These are phyloP conservation scores for Fusarium tuaranense DNA, from an alignment of 2,329 filamentous ascomycete species.

Conservation along the genomic window DNA sequence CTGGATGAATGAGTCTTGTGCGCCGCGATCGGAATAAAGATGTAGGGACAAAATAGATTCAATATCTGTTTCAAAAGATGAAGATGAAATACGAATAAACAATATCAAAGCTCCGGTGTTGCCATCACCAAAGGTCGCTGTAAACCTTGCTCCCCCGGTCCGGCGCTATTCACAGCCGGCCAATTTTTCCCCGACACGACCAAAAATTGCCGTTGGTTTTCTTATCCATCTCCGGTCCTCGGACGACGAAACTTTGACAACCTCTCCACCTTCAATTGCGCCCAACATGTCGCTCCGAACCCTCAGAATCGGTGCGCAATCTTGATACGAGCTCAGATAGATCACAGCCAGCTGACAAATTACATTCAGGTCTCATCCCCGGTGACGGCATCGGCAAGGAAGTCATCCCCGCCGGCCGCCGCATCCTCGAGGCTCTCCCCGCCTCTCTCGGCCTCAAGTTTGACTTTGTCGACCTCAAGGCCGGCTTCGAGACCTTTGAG, in stretches of 20 bases:
- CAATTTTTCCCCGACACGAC: slow-evolving; percentile 35
- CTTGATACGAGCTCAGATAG: not conserved
- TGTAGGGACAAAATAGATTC: not conserved
- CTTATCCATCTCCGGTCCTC: slow-evolving; percentile 42
- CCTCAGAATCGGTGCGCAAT: slow-evolving; percentile 53
- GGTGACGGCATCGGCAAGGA: slow-evolving; percentile 99
- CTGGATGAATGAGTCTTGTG: not conserved
- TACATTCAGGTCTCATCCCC: slow-evolving; percentile 84
- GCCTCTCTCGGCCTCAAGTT: slow-evolving; percentile 93
- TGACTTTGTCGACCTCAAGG: slow-evolving; percentile 92
- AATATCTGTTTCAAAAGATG: not conserved
- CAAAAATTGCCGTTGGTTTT: slow-evolving; percentile 22
- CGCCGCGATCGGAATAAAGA: not conserved
- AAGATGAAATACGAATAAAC: not conserved
- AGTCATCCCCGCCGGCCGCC: slow-evolving; percentile 94
- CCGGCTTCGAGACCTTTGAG: slow-evolving; percentile 94
- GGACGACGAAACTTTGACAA: slow-evolving; percentile 42
- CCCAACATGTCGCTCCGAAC: slow-evolving; percentile 56
- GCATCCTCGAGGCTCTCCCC: slow-evolving; percentile 91
- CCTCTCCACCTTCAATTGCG: slow-evolving; percentile 38
- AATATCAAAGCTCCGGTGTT: not conserved
- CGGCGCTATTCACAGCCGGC: slow-evolving; percentile 23
- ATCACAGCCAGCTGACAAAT: not conserved
- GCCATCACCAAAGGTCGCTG: not conserved
- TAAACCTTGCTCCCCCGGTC: slow-evolving; percentile 28